A percentile compares a stretch with the other conserved stretches of the same genome.
Conservation (phyloP, 495 filamentous ascomycete genomes). For the Hyaloscypha bicolor region DNA sequence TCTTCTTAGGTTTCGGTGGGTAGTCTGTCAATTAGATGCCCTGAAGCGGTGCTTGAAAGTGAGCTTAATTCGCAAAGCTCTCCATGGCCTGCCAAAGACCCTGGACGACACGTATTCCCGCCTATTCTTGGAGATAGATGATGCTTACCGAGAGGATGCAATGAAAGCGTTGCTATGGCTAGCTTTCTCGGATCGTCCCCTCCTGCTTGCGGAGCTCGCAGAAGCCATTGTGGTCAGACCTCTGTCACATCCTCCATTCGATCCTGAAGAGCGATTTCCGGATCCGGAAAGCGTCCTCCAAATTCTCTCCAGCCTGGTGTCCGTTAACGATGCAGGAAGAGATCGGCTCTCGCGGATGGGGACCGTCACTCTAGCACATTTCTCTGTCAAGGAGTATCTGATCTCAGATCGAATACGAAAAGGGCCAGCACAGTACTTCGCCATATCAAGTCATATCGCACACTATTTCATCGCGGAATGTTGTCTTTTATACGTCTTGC, state of each 20-base stretch:
- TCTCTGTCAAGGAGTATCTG: slow-evolving; percentile 43
- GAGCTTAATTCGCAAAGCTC: slow-evolving; percentile 30
- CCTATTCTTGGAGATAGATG: slow-evolving; percentile 8
- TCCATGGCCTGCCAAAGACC: slow-evolving; percentile 41
- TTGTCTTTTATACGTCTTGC: slow-evolving; percentile 10
- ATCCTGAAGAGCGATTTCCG: slow-evolving; percentile 8
- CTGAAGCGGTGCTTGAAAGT: slow-evolving; percentile 32
- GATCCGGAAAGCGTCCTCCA: slow-evolving; percentile 7
- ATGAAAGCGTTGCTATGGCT: slow-evolving; percentile 16
- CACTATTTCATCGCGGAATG: slow-evolving; percentile 10
- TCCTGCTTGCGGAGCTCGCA: slow-evolving; percentile 9
- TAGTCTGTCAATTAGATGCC: slow-evolving; percentile 46
- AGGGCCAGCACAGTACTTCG: slow-evolving; percentile 8
- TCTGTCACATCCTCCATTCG: neutral
- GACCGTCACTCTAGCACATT: slow-evolving; percentile 38
- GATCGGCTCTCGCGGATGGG: too few relatives aligned
- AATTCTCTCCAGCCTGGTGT: slow-evolving; percentile 10
- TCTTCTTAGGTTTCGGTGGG: slow-evolving; percentile 46
- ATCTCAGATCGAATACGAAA: slow-evolving; percentile 12
- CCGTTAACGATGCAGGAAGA: neutral
- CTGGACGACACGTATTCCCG: slow-evolving; percentile 43
- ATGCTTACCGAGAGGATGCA: slow-evolving; percentile 8
- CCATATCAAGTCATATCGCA: neutral
- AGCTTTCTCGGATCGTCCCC: slow-evolving; percentile 10
- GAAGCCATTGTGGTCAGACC: slow-evolving; percentile 9